These are phyloP conservation scores for Otatea glauca DNA, from an alignment of 176 grass and related monocot genomes.

Conservation along the genomic window DNA sequence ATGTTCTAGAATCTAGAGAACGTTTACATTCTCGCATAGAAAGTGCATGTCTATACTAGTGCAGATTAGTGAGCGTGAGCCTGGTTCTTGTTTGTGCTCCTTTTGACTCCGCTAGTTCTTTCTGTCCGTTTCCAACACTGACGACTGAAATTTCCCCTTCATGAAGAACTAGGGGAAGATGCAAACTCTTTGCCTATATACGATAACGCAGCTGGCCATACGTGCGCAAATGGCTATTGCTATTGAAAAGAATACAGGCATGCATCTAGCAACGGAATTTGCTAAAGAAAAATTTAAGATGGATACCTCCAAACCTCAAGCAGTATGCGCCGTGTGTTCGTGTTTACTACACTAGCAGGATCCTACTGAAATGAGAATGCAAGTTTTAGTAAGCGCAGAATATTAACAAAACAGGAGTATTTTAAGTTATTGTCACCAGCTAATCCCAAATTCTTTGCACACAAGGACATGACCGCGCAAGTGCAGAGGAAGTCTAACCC, in stretches of 20 bases:
- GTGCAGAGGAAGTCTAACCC: not conserved
- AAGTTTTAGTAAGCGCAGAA: not conserved
- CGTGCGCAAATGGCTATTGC: not conserved
- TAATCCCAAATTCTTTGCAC: not conserved
- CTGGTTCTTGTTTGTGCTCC: not conserved
- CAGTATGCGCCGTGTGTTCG: constrained; percentile 78
- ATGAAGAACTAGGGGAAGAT: not conserved
- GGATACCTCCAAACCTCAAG: constrained; percentile 87
- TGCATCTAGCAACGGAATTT: not conserved
- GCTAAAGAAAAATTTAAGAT: constrained; percentile 6
- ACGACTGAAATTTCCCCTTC: not conserved
- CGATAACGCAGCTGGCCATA: not conserved
- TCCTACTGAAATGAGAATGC: constrained; percentile 68
- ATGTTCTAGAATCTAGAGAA: not conserved
- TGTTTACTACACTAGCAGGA: constrained; percentile 69
- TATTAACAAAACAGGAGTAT: not conserved
- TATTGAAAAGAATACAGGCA: not conserved
- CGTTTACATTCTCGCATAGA: not conserved
- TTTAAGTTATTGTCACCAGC: not conserved
- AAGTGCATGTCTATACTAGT: not conserved
- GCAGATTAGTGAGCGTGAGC: not conserved
- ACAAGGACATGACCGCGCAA: not conserved
- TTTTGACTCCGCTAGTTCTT: not conserved
- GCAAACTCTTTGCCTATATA: not conserved
- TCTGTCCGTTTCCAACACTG: not conserved